Conservation (phyloP, 2,329 filamentous ascomycete species). For the Leptographium procerum region DNA sequence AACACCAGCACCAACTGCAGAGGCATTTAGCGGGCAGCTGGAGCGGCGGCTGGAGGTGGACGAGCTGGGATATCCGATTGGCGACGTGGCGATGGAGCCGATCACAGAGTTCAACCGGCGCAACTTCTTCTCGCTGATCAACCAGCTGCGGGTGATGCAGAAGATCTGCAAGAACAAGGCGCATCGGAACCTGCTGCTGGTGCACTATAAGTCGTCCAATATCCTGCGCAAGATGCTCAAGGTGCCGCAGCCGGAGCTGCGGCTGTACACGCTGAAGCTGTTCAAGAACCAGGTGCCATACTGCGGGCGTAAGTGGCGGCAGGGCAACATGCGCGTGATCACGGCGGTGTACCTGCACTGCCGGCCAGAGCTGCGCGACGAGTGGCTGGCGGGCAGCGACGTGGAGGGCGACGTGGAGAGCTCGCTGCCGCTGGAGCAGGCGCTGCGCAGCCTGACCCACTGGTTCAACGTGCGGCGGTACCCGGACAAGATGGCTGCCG, state of each 20-base stretch:
- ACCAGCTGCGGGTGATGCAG: slow-evolving; percentile 90
- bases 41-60: slow-evolving; percentile 53
- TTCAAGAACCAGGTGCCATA: slow-evolving; percentile 99
- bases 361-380: slow-evolving; percentile 81
- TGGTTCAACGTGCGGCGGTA: slow-evolving; percentile 87
- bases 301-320: slow-evolving; percentile 95
- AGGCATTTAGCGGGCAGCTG: slow-evolving; percentile 1
- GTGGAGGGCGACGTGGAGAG: slow-evolving; percentile 92
- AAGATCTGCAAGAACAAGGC: slow-evolving; percentile 95
- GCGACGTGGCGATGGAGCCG: slow-evolving; percentile 54
- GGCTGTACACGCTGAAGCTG: slow-evolving; percentile 90
- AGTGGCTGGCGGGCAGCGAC: slow-evolving; percentile 86
- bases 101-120: slow-evolving; percentile 87
- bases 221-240: slow-evolving; percentile 88
- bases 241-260: slow-evolving; percentile 74
- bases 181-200: slow-evolving; percentile 83
- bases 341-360: slow-evolving; percentile 94
- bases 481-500: slow-evolving; percentile 61
- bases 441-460: slow-evolving; percentile 76
- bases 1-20: background rate
- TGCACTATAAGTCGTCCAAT: slow-evolving; percentile 89
- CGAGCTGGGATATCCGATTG: slow-evolving; percentile 73
- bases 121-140: slow-evolving; percentile 92
- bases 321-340: slow-evolving; percentile 97
- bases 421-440: slow-evolving; percentile 83